Evolutionary conservation across 345 rosid species (phyloP).

Genomic region (Linum trigynum): DNA sequence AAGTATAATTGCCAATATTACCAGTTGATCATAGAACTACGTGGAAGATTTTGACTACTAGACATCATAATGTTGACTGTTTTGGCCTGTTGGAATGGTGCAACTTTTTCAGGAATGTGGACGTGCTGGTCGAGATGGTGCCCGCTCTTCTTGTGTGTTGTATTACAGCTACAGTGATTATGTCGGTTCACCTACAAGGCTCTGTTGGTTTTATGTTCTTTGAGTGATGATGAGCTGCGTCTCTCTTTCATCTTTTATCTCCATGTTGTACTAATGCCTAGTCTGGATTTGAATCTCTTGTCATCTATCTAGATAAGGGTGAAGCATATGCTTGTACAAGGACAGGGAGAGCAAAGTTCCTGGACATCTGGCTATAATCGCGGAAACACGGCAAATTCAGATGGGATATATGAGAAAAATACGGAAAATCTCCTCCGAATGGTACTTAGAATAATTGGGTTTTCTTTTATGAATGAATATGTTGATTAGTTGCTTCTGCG

Average conservation of each 20-base stretch:
- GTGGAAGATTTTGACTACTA: neutral
- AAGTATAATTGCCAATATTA: neutral
- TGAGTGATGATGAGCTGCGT: neutral
- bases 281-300: constrained; percentile 8
- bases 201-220: neutral
- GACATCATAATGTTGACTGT: neutral
- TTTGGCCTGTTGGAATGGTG: constrained; percentile 10
- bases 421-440: constrained; percentile 82
- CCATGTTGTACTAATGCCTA: constrained; percentile 1
- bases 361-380: constrained; percentile 47
- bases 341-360: constrained; percentile 71
- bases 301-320: constrained; percentile 61
- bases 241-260: constrained; percentile 1
- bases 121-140: constrained; percentile 98
- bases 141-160: constrained; percentile 77
- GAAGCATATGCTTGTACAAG: constrained; percentile 92
- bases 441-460: constrained; percentile 30
- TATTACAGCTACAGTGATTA: constrained; percentile 92
- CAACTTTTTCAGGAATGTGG: constrained; percentile 72
- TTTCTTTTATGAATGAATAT: neutral
- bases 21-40: neutral
- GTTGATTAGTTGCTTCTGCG: constrained; percentile 1
- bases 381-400: constrained; percentile 40
- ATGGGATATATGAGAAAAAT: constrained; percentile 76
- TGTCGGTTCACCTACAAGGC: constrained; percentile 37